Evolutionary conservation across 1,139 yeast genomes (phyloP).

Genomic region (Lodderomyces margitis): DNA sequence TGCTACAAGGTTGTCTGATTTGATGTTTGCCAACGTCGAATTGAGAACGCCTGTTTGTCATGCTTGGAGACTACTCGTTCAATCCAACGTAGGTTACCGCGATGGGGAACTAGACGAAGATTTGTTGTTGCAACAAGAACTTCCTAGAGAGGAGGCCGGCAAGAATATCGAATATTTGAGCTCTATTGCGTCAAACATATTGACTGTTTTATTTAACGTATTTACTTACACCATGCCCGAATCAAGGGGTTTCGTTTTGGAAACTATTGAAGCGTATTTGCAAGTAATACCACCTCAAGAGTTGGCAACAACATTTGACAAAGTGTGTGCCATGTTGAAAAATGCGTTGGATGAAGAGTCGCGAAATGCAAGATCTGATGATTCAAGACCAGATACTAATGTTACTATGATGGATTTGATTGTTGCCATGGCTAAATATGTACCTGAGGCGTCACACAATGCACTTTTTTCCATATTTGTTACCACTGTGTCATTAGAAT

Average conservation of each 20-base stretch:
- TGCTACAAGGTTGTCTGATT: slow-evolving; percentile 73
- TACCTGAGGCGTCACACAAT: slow-evolving; percentile 67
- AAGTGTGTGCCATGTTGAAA: slow-evolving; percentile 77
- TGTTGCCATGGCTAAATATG: slow-evolving; percentile 81
- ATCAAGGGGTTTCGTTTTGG: slow-evolving; percentile 78
- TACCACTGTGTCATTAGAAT: slow-evolving; percentile 53
- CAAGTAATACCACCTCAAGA: slow-evolving; percentile 68
- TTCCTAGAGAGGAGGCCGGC: slow-evolving; percentile 56
- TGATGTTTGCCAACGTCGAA: slow-evolving; percentile 71
- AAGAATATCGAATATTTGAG: slow-evolving; percentile 62
- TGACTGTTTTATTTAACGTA: slow-evolving; percentile 87
- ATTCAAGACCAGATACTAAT: slow-evolving; percentile 51
- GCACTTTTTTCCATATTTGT: slow-evolving; percentile 79
- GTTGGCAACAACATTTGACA: slow-evolving; percentile 73
- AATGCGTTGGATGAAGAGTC: slow-evolving; percentile 69
- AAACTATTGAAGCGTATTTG: slow-evolving; percentile 79
- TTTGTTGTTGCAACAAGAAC: slow-evolving; percentile 55
- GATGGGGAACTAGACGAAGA: slow-evolving; percentile 55
- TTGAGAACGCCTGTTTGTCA: slow-evolving; percentile 80
- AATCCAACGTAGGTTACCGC: slow-evolving; percentile 65
- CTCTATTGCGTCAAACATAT: slow-evolving; percentile 64
- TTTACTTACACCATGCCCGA: slow-evolving; percentile 85
- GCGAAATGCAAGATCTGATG: slow-evolving; percentile 19
- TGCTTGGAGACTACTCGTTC: slow-evolving; percentile 74
- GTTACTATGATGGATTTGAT: slow-evolving; percentile 89